Evolutionary conservation across 2,329 filamentous ascomycete species (phyloP), one percentile per base, ranked within the genome.

Genomic region (Penicillium olsonii): DNA sequence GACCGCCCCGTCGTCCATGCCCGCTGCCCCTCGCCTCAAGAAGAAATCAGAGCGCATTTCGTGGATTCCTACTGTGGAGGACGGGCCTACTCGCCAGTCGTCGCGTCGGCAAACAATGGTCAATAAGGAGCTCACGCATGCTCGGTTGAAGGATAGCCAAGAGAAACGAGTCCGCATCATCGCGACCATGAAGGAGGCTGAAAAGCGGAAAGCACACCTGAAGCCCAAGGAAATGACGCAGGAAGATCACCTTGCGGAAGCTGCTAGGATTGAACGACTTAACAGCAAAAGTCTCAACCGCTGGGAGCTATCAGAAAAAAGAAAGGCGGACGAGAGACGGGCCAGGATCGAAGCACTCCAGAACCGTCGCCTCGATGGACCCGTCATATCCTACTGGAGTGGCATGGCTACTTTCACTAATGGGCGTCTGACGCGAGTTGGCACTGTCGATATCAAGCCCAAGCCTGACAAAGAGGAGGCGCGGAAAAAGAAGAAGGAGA

Each of bases 221-320:
- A 90, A 90, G 70, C 88, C 89, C 46, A 87, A 87, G 50, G 81
- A 87, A 22, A 84, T 95, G 83, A 95, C 91, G 5, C 92, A 96
- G 70, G 90, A 84, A 37, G 87, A 97, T 68, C 83, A 91, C 31
- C 78, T 96, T 22, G 85, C 84, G 22, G 90, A 95, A 70, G 92
- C 92, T 1, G 89, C 87, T 15, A 75, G 85, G 44, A 86, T 95
- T 6, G 94, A 97, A 71, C 87, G 87, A 70, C 80, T 86, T 62
- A 96, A 99, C 70, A 83, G 87, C 60, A 95, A 90, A 78, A 97
- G 87, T 70, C 75, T 96, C 64, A 96, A 92, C 65, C 82, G 90
- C 48, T 97, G 92, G 92, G 92, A 97, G 69, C 87, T 90, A 69
- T 89, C 90, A 6, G 94, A 99, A 73, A 91, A 90, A 72, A 85